Conservation (phyloP, 805 yeast species). For the Teunomyces kruisii region DNA sequence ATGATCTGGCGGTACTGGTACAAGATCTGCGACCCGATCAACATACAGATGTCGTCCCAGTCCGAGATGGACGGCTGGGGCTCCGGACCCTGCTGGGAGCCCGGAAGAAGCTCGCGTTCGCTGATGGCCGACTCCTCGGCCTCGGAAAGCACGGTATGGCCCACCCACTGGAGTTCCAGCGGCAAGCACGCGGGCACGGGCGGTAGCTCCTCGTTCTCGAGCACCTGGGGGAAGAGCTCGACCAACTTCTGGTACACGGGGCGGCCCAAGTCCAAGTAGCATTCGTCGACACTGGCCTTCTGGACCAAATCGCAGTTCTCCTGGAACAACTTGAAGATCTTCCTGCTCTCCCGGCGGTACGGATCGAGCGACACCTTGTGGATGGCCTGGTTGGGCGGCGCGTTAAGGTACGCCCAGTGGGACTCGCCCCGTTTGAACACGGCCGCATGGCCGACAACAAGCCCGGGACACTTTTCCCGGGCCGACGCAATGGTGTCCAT, state of each 20-base stretch:
- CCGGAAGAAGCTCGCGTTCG: neutral
- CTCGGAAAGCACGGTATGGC: slow-evolving; percentile 16
- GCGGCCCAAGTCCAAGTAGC: slow-evolving; percentile 81
- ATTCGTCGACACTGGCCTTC: slow-evolving; percentile 95
- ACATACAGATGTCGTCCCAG: slow-evolving; percentile 80
- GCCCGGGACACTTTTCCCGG: slow-evolving; percentile 66
- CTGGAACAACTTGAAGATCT: slow-evolving; percentile 66
- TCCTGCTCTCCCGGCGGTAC: slow-evolving; percentile 82
- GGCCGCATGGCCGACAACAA: slow-evolving; percentile 87
- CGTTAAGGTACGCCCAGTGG: slow-evolving; percentile 73
- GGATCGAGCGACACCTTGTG: slow-evolving; percentile 92
- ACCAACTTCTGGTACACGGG: slow-evolving; percentile 47
- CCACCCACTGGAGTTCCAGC: slow-evolving; percentile 27
- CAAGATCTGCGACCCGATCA: slow-evolving; percentile 65
- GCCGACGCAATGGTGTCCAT: slow-evolving; percentile 75
- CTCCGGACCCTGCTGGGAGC: neutral
- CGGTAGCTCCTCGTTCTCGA: slow-evolving; percentile 37
- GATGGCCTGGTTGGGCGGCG: slow-evolving; percentile 54
- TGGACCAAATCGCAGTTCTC: slow-evolving; percentile 68
- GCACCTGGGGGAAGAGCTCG: slow-evolving; percentile 48
- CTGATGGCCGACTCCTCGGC: neutral
- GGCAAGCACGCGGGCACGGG: slow-evolving; percentile 42
- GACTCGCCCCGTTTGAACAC: slow-evolving; percentile 86
- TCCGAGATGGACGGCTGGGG: slow-evolving; percentile 16
- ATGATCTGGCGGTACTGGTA: slow-evolving; percentile 54